Base-by-base conservation (phyloP, 495 filamentous ascomycete species). In the Rostrohypoxylon terebratum region DNA sequence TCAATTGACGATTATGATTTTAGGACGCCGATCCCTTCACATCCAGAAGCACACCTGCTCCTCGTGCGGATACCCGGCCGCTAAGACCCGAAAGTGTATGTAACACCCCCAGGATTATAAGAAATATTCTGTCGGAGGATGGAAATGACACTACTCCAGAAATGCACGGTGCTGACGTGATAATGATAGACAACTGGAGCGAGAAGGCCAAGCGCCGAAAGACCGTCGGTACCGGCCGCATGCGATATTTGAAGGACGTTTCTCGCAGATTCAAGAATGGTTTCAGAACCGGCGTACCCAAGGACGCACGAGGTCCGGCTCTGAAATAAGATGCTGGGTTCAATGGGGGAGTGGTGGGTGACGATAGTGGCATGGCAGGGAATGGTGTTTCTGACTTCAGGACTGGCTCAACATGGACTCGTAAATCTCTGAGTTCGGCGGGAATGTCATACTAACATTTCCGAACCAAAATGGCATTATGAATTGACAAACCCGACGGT, bases 151-250 rank as follows among this genome's bases (percentile, higher is more conserved):
- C 66, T 74, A 60, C 73, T 23, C 66, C 57, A 40, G 66, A 33
- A 8, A 68, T 50, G 9, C 14, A 48, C 33, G 40, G 31, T 36
- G 59, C 71, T 74, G 34, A 76, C 63, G 14, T 23, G 1, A 33
- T 65, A 21, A 54, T 25, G 51, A 84, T 79, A 99, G 96, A 91
- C 89, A 97, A 99, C 90, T 99, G 96, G 96, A 89, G 92, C 84
- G 94, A 97, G 90, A 99, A 99, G 90, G 96, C 94, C 77, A 98
- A 97, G 92, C 87, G 96, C 84, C 94, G 96, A 92, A 98, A 97
- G 95, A 97, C 94, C 78, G 96, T 93, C 78, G 96, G 96, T 75
- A 93, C 93, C 80, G 96, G 96, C 83, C 90, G 96, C 77, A 94
- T 94, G 91, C 87, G 93, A 68, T 91, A 94, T 86, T 89, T 98